These are phyloP conservation scores for Alternaria viburni DNA, from an alignment of 2,329 filamentous ascomycete genomes.

Conservation along the genomic window DNA sequence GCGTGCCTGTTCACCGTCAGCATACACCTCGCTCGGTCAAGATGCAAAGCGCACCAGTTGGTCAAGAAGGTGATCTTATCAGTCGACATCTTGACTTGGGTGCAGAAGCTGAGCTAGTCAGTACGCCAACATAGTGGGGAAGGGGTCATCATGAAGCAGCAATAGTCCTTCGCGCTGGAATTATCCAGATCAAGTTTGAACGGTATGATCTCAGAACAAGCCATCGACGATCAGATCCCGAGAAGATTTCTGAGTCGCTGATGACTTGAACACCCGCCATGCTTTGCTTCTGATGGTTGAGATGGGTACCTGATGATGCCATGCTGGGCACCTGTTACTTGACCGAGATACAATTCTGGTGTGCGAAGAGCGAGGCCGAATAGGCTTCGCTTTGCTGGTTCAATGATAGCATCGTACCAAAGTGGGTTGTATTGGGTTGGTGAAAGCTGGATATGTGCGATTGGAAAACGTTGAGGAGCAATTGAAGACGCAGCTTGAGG, in stretches of 20 bases:
- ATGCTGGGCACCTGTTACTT: slow-evolving; percentile 15
- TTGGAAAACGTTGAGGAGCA: neutral
- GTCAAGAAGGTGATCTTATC: slow-evolving; percentile 86
- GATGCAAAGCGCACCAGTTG: slow-evolving; percentile 68
- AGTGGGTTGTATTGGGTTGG: neutral
- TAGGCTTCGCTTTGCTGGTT: slow-evolving; percentile 11
- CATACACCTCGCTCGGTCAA: neutral
- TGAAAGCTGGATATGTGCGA: neutral
- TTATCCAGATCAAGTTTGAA: slow-evolving; percentile 86
- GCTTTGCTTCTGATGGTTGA: slow-evolving; percentile 28
- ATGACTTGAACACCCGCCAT: slow-evolving; percentile 28
- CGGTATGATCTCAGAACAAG: slow-evolving; percentile 59
- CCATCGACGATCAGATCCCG: neutral
- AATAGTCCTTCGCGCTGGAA: slow-evolving; percentile 82
- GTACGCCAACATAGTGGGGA: slow-evolving; percentile 34
- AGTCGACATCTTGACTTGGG: slow-evolving; percentile 69
- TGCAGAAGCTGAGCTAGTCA: slow-evolving; percentile 53
- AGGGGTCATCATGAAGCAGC: slow-evolving; percentile 65
- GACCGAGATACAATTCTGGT: slow-evolving; percentile 6
- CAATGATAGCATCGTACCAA: slow-evolving; percentile 21
- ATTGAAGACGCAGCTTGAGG: neutral
- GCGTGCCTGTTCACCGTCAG: slow-evolving; percentile 67
- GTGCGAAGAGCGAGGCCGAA: slow-evolving; percentile 3
- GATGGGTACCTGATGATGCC: slow-evolving; percentile 26
- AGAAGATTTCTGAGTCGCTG: neutral